Conservation (phyloP, 2,329 filamentous ascomycete genomes). For the Fusarium lateritium region DNA sequence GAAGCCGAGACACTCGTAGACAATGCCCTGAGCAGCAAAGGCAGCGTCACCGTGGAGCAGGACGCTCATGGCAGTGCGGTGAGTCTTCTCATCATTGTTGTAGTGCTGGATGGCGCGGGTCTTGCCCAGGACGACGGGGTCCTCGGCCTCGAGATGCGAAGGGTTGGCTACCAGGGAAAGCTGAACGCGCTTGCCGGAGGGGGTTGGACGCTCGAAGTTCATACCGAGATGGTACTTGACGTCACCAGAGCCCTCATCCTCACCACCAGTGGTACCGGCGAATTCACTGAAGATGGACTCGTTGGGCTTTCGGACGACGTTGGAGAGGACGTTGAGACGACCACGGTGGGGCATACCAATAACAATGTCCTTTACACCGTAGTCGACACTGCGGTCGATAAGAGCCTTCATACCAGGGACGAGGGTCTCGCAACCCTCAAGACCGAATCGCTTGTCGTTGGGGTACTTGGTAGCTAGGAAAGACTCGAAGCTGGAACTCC, state of each 20-base stretch:
- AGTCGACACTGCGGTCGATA: slow-evolving; percentile 98
- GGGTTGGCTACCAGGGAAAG: slow-evolving; percentile 98
- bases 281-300: slow-evolving; percentile 99
- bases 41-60: slow-evolving; percentile 97
- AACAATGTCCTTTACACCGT: slow-evolving; percentile 98
- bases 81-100: slow-evolving; percentile 94
- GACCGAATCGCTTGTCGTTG: slow-evolving; percentile 99
- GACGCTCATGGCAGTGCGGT: slow-evolving; percentile 93
- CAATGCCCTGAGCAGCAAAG: slow-evolving; percentile 95
- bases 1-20: slow-evolving; percentile 99
- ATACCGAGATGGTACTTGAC: slow-evolving; percentile 99
- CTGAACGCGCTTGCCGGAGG: slow-evolving; percentile 99
- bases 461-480: slow-evolving; percentile 98
- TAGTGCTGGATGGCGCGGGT: slow-evolving; percentile 98
- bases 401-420: slow-evolving; percentile 99
- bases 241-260: slow-evolving; percentile 96
- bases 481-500: slow-evolving; percentile 96
- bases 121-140: slow-evolving; percentile 97
- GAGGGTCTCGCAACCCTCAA: slow-evolving; percentile 96
- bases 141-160: slow-evolving; percentile 97
- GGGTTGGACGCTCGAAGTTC: slow-evolving; percentile 99
- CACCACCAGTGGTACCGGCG: slow-evolving; percentile 86
- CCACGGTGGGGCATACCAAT: slow-evolving; percentile 99
- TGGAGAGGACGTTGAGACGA: slow-evolving; percentile 96
- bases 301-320: slow-evolving; percentile 98